phyloP scores from a whole-genome alignment of 2,329 filamentous ascomycete species.

The Botrytis medusae region DNA sequence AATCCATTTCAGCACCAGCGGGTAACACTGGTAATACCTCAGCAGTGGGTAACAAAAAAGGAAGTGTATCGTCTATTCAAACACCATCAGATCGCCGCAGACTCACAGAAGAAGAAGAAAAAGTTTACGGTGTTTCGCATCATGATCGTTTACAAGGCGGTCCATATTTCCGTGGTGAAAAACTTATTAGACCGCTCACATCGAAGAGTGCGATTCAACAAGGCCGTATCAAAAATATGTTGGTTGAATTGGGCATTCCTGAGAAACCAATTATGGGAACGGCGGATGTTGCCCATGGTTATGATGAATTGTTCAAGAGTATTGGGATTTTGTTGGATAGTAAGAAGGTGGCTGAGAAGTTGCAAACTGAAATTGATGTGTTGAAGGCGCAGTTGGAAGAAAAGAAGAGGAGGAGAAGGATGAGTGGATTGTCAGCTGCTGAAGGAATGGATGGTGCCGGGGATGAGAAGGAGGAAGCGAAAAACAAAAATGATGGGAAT shows the following conservation, averaged over 20 bases:
- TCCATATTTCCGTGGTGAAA: conserved; percentile 85
- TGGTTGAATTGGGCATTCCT: conserved; percentile 70
- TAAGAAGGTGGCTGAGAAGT: conserved; percentile 72
- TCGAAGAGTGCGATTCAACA: conserved; percentile 77
- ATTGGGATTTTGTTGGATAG: conserved; percentile 71
- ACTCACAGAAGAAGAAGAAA: conserved; percentile 73
- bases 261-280: conserved; percentile 70
- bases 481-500: conserved; percentile 45
- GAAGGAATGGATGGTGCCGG: conserved; percentile 21
- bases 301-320: conserved; percentile 67
- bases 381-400: conserved; percentile 55
- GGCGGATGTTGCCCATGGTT: conserved; percentile 66
- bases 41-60: conserved; percentile 37
- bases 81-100: conserved; percentile 59
- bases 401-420: conserved; percentile 48
- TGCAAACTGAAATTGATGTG: conserved; percentile 68
- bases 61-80: conserved; percentile 27
- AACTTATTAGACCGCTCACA: conserved; percentile 73
- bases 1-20: conserved; percentile 38
- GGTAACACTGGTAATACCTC: conserved; percentile 38
- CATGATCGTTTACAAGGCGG: conserved; percentile 84
- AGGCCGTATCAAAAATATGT: conserved; percentile 68
- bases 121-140: conserved; percentile 78
- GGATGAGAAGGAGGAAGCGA: conserved; percentile 52
- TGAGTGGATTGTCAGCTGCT: conserved; percentile 28